Base-by-base conservation (phyloP, 108 stramenopile species). In the Discostella stelligeroides region DNA sequence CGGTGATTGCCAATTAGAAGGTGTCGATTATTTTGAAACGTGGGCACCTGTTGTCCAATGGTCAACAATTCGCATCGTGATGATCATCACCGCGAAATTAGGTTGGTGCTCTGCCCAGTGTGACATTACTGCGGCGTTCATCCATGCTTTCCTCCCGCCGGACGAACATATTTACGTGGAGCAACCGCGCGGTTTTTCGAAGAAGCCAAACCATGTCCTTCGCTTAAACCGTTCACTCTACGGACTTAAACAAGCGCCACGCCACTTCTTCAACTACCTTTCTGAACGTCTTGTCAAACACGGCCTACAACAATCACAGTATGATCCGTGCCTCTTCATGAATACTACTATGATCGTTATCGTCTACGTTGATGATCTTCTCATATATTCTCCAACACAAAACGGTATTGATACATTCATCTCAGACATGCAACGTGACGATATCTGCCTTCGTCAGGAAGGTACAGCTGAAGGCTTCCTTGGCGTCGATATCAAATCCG, bases 251-350 rank as follows among this genome's bases (percentile, higher is more conserved):
- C n/a, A n/a, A n/a, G n/a, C n/a, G n/a, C n/a, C n/a, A n/a, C n/a
- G n/a, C n/a, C n/a, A n/a, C n/a, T n/a, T n/a, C n/a, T n/a, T n/a
- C n/a, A n/a, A n/a, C n/a, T n/a, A n/a, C n/a, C n/a, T n/a, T n/a
- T n/a, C n/a, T n/a, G n/a, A n/a, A n/a, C n/a, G n/a, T n/a, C n/a
- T n/a, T n/a, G n/a, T n/a, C n/a, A n/a, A n/a, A n/a, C n/a, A n/a
- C n/a, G n/a, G n/a, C n/a, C n/a, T n/a, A n/a, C n/a, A n/a, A n/a
- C n/a, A n/a, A n/a, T 49, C 66, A 8, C 40, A 50, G 6, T 12
- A 58, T 0, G 84, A 82, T 46, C 80, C 76, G 9, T 86, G 85
- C 38, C 54, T 86, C 21, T 77, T 84, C 27, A 14, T 71, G 23
- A 34, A 54, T 1, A 29, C 42, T 4, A 57, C 57, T 10, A 27